Evolutionary conservation across 768 basidiomycete species (phyloP), one percentile per base, ranked within the genome.

Genomic region (Cystobasidium tubakii): DNA sequence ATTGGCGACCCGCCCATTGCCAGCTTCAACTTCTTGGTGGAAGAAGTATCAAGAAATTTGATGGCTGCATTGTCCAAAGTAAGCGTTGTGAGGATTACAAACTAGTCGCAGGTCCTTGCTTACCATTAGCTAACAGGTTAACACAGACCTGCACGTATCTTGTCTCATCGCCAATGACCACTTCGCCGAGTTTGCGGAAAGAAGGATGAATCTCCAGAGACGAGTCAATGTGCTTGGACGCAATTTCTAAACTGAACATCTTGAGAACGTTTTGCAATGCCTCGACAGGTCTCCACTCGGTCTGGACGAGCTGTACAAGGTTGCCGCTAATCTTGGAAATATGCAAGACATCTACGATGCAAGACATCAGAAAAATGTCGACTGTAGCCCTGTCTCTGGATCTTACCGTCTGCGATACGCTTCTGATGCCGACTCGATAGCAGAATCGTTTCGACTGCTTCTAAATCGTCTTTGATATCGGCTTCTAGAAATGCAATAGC

Each of bases 321-420:
- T 64, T 64, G 4, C 71, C 73, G 33, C 73, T 74, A 43, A 74
- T 65, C 27, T 74, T 74, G 66, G 73, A 74, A 19, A 74, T 62
- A 43, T 74, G 73, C 42, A 74, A 70, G 12, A 74, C 73, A 31
- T 74, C 72, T 69, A 29, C 10, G 27, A 65, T 10, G 13, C 34
- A 39, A 3, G 10, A 6, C 13, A 29, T 46, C 15, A 31, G 25
- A 2, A 29, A 27, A 43, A 10, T 33, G 29, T 23, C 2, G 36
- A 23, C 34, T 10, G 7, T 15, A 3, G 33, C 12, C 3, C 12
- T 19, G 10, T 7, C 7, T 12, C 7, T 6, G 15, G 34, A 39
- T 3, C 63, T 42, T 27, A 54, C 50, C 73, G 44, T 75, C 74
- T 21, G 74, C 74, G 9, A 75, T 75, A n/a, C 71, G 29, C 46